Percentiles rank a stretch among this genome's conserved stretches.
These are phyloP conservation scores for Teunomyces aglyptinius DNA, from an alignment of 805 yeast genomes.

Conservation along the genomic window DNA sequence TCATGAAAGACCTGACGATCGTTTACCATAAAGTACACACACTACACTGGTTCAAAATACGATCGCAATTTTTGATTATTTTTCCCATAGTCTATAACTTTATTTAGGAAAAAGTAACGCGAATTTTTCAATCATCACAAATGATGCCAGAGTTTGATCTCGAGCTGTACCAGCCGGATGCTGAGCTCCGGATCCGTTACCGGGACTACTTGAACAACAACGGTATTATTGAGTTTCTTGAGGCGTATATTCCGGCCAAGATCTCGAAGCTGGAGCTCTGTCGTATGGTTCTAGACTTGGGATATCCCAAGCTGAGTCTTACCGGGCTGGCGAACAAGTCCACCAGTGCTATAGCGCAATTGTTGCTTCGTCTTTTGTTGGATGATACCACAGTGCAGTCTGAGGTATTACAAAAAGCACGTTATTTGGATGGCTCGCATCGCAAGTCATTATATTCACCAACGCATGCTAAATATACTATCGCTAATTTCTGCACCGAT, in stretches of 20 bases:
- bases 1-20: slow-evolving; percentile 11
- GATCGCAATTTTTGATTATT: too few relatives aligned
- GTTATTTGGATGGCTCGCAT: not conserved
- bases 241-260: slow-evolving; percentile 12
- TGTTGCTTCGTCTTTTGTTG: slow-evolving; percentile 11
- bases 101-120: not conserved
- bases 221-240: slow-evolving; percentile 15
- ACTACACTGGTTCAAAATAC: not conserved
- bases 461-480: slow-evolving; percentile 6
- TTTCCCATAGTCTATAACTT: too few relatives aligned
- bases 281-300: slow-evolving; percentile 16
- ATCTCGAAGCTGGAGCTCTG: slow-evolving; percentile 14
- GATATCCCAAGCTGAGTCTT: slow-evolving; percentile 11
- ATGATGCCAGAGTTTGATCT: not conserved
- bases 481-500: slow-evolving; percentile 14
- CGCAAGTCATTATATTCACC: not conserved
- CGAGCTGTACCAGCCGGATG: slow-evolving; percentile 4
- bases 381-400: slow-evolving; percentile 7
- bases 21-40: slow-evolving; percentile 3
- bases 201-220: slow-evolving; percentile 10
- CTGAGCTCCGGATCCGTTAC: slow-evolving; percentile 7
- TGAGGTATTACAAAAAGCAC: not conserved
- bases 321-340: slow-evolving; percentile 6
- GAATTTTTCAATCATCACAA: not conserved
- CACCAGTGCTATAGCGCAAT: slow-evolving; percentile 8